A percentile compares a stretch with the other conserved stretches of the same genome.
These are phyloP conservation scores for Pestalotiopsis fici DNA, from an alignment of 2,329 filamentous ascomycete genomes.

Conservation along the genomic window DNA sequence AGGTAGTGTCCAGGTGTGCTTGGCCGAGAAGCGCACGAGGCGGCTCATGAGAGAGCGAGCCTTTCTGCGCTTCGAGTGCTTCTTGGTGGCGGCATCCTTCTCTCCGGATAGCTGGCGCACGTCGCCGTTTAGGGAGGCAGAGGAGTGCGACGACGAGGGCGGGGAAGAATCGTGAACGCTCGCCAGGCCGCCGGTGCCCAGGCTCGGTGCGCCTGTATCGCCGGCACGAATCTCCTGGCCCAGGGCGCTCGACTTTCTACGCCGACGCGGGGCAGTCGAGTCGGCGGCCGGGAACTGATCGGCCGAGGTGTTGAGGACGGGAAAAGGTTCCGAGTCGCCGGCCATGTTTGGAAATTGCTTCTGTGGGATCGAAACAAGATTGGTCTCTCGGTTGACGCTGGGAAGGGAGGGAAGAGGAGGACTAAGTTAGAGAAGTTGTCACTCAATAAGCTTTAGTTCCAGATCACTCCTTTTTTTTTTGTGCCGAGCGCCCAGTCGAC, in stretches of 20 bases:
- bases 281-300: constrained; percentile 44
- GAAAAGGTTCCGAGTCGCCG: constrained; percentile 52
- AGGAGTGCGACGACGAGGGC: constrained; percentile 19
- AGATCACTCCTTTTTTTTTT: neutral
- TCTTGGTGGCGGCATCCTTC: constrained; percentile 34
- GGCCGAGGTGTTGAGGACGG: constrained; percentile 51
- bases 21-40: constrained; percentile 50
- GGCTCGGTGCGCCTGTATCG: constrained; percentile 56
- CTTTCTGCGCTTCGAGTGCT: constrained; percentile 55
- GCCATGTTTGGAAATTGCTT: constrained; percentile 38
- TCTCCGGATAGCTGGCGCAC: constrained; percentile 18
- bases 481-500: neutral
- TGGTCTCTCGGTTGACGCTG: neutral
- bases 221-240: constrained; percentile 54
- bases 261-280: constrained; percentile 42
- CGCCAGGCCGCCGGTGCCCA: constrained; percentile 54
- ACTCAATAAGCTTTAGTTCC: neutral
- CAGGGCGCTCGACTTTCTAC: constrained; percentile 58
- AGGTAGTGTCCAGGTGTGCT: constrained; percentile 66
- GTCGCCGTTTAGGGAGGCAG: constrained; percentile 17
- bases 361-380: neutral
- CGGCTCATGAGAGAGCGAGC: constrained; percentile 55
- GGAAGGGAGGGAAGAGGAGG: neutral
- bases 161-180: constrained; percentile 36
- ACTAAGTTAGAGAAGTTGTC: neutral